Evolutionary conservation across 768 basidiomycete genomes (phyloP).

Genomic region (Gymnopilus junonius): DNA sequence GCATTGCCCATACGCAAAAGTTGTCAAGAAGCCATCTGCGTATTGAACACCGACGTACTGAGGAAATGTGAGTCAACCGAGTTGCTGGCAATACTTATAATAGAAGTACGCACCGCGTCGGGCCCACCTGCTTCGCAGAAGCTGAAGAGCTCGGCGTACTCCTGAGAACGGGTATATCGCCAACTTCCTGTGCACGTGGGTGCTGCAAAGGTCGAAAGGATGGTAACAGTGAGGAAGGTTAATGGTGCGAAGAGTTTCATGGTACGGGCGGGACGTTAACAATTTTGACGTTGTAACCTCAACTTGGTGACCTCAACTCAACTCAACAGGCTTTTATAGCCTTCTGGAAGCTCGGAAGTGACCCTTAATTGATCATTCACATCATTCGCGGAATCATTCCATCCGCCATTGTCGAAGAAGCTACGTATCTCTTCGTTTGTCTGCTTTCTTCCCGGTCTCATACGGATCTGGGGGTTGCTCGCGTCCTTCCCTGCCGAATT

Average conservation of each 20-base stretch:
- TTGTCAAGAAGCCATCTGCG: conserved; percentile 5
- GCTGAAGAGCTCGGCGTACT: background rate
- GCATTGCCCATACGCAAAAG: conserved; percentile 14
- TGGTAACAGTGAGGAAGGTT: background rate
- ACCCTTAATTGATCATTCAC: too few species aligned
- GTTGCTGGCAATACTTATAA: too few species aligned
- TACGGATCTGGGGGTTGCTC: too few species aligned
- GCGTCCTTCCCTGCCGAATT: too few species aligned
- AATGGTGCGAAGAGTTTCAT: background rate
- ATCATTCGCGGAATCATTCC: too few species aligned
- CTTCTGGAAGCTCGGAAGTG: background rate
- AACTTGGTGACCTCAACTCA: too few species aligned
- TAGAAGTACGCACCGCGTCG: background rate
- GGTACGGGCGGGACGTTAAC: background rate
- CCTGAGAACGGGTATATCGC: background rate
- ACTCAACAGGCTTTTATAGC: too few species aligned
- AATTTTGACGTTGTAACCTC: too few species aligned
- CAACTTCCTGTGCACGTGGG: too few species aligned
- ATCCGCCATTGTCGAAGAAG: too few species aligned
- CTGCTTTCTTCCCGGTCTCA: too few species aligned
- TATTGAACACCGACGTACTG: conserved; percentile 27
- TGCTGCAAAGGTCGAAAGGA: background rate
- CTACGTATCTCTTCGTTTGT: too few species aligned
- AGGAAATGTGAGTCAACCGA: background rate
- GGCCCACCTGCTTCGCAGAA: background rate